Conservation (phyloP, 139 green algal genomes). For the Chlorella sp. region DNA sequence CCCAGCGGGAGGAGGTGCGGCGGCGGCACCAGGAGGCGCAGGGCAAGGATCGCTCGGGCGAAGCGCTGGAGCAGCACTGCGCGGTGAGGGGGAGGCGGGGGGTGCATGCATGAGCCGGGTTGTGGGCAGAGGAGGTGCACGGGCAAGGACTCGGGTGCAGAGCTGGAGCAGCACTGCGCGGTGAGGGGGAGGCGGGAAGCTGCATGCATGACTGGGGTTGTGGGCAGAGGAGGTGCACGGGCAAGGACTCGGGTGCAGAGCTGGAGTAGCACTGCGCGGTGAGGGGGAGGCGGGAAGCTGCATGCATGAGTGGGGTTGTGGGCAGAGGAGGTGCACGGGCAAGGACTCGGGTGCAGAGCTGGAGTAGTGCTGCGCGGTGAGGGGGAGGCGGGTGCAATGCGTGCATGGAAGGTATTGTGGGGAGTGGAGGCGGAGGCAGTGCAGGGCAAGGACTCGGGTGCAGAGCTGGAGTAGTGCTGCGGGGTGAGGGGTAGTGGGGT, state of each 20-base stretch:
- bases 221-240: background rate
- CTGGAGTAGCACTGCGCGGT: background rate
- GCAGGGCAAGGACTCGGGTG: too few relatives aligned
- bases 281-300: constrained; percentile 9
- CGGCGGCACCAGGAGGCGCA: constrained; percentile 10
- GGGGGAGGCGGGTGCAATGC: background rate
- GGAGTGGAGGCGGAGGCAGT: too few relatives aligned
- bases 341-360: background rate
- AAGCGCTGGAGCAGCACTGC: constrained; percentile 41
- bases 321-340: background rate
- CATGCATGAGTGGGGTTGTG: background rate
- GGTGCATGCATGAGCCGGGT: background rate
- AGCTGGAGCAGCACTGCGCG: background rate
- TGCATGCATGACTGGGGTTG: background rate
- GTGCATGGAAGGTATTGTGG: too few relatives aligned
- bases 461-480: background rate
- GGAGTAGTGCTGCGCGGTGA: background rate
- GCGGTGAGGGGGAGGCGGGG: constrained; percentile 26
- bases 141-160: background rate
- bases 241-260: background rate
- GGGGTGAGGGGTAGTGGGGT: background rate
- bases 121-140: background rate
- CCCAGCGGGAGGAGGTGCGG: constrained; percentile 37
- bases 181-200: constrained; percentile 22
- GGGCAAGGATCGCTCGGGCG: background rate